Conservation (phyloP, 208 protist species). For the Endotrypanum monterogeii region DNA sequence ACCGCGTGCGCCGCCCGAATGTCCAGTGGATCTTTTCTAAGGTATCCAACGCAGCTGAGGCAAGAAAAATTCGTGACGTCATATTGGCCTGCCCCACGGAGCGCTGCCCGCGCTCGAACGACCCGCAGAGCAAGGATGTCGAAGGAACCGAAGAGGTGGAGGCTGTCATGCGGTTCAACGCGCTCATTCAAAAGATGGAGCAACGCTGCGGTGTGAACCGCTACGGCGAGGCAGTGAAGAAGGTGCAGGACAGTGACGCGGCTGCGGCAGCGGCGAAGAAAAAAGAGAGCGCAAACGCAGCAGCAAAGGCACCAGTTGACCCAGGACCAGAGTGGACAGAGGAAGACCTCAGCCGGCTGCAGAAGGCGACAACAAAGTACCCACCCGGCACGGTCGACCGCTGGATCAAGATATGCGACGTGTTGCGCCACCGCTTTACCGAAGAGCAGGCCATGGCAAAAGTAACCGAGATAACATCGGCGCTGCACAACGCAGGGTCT, state of each 20-base stretch:
- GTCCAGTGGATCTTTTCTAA: constrained; percentile 80
- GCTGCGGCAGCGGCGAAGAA: constrained; percentile 6
- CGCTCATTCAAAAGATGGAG: constrained; percentile 58
- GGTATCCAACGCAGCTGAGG: constrained; percentile 41
- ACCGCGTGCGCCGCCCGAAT: constrained; percentile 65
- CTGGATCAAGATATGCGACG: constrained; percentile 90
- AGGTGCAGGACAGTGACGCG: constrained; percentile 26
- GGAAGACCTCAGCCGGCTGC: constrained; percentile 91
- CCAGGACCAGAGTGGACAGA: constrained; percentile 78
- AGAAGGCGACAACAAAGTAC: constrained; percentile 94
- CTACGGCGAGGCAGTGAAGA: constrained; percentile 88
- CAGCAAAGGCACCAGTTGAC: constrained; percentile 5
- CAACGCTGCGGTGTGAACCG: constrained; percentile 67
- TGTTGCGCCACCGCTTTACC: constrained; percentile 77
- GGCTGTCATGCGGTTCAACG: constrained; percentile 78
- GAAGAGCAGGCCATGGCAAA: constrained; percentile 93
- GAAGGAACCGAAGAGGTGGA: constrained; percentile 42
- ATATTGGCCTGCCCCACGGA: constrained; percentile 36
- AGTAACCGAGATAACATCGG: constrained; percentile 82
- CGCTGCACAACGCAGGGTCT: constrained; percentile 45
- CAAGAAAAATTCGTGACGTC: constrained; percentile 33
- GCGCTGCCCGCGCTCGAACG: constrained; percentile 9
- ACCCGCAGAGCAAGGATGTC: constrained; percentile 25
- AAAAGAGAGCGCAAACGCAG: constrained; percentile 10
- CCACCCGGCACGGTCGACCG: constrained; percentile 91